Conservation (phyloP, 176 grass and related monocot species). For the Juncus inflexus region DNA sequence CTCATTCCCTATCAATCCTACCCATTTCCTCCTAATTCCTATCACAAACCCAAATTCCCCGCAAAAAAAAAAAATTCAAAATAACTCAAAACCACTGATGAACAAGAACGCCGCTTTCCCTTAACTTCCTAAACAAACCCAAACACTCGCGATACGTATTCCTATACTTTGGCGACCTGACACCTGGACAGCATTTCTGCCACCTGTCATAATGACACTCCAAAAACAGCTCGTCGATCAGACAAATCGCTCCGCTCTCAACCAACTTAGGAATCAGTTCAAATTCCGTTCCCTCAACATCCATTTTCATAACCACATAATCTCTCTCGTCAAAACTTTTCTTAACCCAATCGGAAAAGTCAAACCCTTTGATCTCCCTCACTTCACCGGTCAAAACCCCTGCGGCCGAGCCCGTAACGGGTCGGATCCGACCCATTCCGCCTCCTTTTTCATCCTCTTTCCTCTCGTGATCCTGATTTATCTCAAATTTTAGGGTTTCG, state of each 20-base stretch:
- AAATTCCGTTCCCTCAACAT: constrained; percentile 75
- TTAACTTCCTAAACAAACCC: constrained; percentile 45
- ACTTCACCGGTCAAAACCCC: constrained; percentile 29
- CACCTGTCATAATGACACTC: constrained; percentile 90
- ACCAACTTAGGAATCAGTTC: constrained; percentile 54
- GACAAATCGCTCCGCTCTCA: constrained; percentile 47
- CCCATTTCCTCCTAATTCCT: constrained; percentile 14
- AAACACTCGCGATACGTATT: constrained; percentile 62
- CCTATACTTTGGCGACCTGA: constrained; percentile 60
- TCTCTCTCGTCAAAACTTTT: constrained; percentile 47
- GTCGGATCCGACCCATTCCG: constrained; percentile 69
- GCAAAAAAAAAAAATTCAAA: constrained; percentile 17
- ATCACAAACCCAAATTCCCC: constrained; percentile 1
- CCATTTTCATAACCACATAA: constrained; percentile 87
- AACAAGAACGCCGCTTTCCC: constrained; percentile 64
- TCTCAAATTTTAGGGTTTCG: constrained; percentile 67
- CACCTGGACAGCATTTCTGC: constrained; percentile 69
- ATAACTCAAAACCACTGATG: constrained; percentile 71
- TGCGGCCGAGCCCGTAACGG: neutral
- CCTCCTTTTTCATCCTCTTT: constrained; percentile 43
- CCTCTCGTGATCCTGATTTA: constrained; percentile 39
- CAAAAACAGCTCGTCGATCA: constrained; percentile 68
- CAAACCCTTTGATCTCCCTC: constrained; percentile 47
- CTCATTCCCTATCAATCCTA: constrained; percentile 11
- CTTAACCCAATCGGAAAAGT: constrained; percentile 59